Percentiles rank a stretch among this genome's conserved stretches.
phyloP scores from a whole-genome alignment of 2,329 filamentous ascomycete species.

The Dactylonectria estremocensis region DNA sequence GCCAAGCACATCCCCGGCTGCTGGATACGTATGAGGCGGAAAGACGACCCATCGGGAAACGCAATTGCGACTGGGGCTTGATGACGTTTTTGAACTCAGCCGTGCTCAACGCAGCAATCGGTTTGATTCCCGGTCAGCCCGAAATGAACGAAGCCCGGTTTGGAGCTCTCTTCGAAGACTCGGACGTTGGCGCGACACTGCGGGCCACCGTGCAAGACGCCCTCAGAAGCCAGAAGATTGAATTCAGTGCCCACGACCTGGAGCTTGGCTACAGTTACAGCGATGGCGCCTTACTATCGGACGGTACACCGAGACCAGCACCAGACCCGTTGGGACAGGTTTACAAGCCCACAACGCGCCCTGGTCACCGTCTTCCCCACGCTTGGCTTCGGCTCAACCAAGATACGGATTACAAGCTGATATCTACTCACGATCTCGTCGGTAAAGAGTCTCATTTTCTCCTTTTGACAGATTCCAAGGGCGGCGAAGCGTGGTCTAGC shows the following conservation, averaged over 20 bases:
- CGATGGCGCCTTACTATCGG: neutral
- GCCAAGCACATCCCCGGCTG: neutral
- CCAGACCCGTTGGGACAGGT: neutral
- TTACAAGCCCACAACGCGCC: neutral
- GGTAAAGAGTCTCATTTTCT: neutral
- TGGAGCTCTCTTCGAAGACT: neutral
- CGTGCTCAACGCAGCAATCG: neutral
- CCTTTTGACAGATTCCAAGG: neutral
- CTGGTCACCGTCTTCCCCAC: neutral
- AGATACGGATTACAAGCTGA: neutral
- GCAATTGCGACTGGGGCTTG: neutral
- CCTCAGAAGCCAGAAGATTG: neutral
- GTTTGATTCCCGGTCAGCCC: neutral
- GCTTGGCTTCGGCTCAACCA: neutral
- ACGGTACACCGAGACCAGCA: neutral
- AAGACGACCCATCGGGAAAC: neutral
- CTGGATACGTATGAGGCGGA: neutral
- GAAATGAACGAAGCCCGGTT: neutral
- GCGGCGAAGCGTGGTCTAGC: neutral
- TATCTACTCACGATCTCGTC: neutral
- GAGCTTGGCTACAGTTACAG: neutral
- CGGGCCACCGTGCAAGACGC: neutral
- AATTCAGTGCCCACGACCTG: neutral
- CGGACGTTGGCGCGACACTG: neutral
- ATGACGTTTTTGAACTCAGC: neutral